Evolutionary conservation across 2,329 filamentous ascomycete genomes (phyloP), one percentile per base, ranked within the genome.

Genomic region (Phialophora expanda): DNA sequence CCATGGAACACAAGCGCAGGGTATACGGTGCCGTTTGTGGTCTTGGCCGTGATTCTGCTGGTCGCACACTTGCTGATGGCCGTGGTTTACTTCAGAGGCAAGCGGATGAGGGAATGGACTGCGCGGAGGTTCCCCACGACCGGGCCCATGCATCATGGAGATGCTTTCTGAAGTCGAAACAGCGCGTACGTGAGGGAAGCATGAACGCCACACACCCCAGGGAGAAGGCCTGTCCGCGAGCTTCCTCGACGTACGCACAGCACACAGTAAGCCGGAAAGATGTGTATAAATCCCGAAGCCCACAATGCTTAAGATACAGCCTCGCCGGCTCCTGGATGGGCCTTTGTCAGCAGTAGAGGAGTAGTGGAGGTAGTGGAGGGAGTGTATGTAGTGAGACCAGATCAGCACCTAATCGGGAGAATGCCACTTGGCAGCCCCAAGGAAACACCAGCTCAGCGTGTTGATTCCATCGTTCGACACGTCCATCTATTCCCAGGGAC

Each of bases 1-100:
- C 64, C 64, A 7, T 66, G 64, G 64, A 66, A 66, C 38, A 63
- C 55, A 38, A 59, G 32, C 22, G 59, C 64, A n/a, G 64, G 64
- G 9, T 66, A 66, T 26, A 48, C 64, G 30, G 38, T 66, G 20
- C 64, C 64, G 1, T 66, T 66, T 56, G 64, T 34, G 26, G 64
- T 62, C 9, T 46, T 66, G 60, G 64, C 60, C 11, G 60, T 63
- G 41, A 50, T 66, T 28, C 56, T 66, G 22, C 44, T 67, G 17
- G 56, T 67, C 20, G 61, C 65, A 26, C 65, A 67, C 57, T 12
- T 61, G 61, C 41, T 61, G 24, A 64, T 67, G 61, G 46, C 53
- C 3, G 4, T 57, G 46, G 24, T 56, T 2, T 67, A 64, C 51
- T 61, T 56, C 28, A 57, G 61, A 34, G 64, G 65, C 22, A 41